These are phyloP conservation scores for Mycena metata DNA, from an alignment of 768 basidiomycete genomes.

Conservation along the genomic window DNA sequence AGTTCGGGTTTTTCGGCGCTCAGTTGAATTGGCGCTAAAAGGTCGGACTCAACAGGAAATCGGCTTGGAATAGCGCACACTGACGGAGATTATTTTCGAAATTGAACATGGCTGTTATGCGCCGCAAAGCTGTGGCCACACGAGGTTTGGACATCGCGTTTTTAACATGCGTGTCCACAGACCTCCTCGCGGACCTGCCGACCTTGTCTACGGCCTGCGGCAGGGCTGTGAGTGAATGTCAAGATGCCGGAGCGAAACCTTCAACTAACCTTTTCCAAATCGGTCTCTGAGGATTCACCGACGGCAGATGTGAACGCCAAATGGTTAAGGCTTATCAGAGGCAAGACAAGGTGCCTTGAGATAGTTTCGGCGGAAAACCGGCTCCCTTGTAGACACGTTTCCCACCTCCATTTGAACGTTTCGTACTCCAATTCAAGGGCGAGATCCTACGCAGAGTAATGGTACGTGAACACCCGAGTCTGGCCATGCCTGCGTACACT, in stretches of 20 bases:
- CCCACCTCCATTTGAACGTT: slow-evolving; percentile 85
- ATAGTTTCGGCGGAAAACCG: slow-evolving; percentile 78
- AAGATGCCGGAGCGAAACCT: slow-evolving; percentile 17
- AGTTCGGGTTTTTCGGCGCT: slow-evolving; percentile 62
- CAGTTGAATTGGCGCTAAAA: slow-evolving; percentile 65
- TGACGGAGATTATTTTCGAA: slow-evolving; percentile 71
- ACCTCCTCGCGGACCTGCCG: slow-evolving; percentile 77
- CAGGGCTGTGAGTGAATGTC: slow-evolving; percentile 19
- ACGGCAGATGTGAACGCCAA: slow-evolving; percentile 75
- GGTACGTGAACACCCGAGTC: slow-evolving; percentile 26
- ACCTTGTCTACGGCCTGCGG: slow-evolving; percentile 76
- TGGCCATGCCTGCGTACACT: slow-evolving; percentile 38
- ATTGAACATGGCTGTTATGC: slow-evolving; percentile 81
- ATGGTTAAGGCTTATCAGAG: slow-evolving; percentile 79
- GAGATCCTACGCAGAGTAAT: slow-evolving; percentile 65
- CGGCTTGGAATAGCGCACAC: slow-evolving; percentile 28
- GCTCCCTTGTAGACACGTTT: slow-evolving; percentile 74
- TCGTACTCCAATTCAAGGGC: slow-evolving; percentile 72
- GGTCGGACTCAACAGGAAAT: slow-evolving; percentile 35
- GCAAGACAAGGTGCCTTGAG: slow-evolving; percentile 83
- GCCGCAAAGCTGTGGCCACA: slow-evolving; percentile 73
- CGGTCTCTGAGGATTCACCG: slow-evolving; percentile 65
- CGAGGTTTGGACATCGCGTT: slow-evolving; percentile 79
- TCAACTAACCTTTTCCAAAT: slow-evolving; percentile 74
- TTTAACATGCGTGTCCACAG: slow-evolving; percentile 78